A percentile compares a stretch with the other conserved stretches of the same genome.
These are phyloP conservation scores for Amoebophrya sp. DNA, from an alignment of 169 alveolate genomes.

Conservation along the genomic window DNA sequence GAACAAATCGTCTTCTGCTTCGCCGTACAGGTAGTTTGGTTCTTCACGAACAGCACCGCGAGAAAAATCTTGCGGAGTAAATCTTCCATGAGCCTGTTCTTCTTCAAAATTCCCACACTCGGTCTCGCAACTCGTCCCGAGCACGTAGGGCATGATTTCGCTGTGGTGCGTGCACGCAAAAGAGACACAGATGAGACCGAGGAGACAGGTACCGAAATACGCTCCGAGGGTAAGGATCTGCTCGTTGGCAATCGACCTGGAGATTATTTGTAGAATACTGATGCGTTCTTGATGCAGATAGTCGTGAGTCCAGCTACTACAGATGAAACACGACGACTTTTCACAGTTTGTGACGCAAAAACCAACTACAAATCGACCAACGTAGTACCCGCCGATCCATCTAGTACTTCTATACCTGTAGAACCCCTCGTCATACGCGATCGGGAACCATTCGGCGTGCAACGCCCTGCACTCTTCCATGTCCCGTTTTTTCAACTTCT, in stretches of 20 bases:
- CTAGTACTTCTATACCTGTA: not conserved
- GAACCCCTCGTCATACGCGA: not conserved
- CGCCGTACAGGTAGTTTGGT: too few relatives aligned
- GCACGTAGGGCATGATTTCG: not conserved
- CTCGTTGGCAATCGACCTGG: not conserved
- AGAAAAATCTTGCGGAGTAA: not conserved
- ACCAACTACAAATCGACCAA: too few relatives aligned
- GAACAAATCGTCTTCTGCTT: not conserved
- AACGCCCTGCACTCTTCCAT: not conserved
- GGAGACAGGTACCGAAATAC: not conserved
- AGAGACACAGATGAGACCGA: not conserved
- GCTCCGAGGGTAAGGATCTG: not conserved
- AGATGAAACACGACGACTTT: too few relatives aligned
- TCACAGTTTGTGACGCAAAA: too few relatives aligned
- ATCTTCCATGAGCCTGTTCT: not conserved
- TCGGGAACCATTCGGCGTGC: slow-evolving; percentile 4
- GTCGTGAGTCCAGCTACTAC: too few relatives aligned
- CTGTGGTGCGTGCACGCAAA: not conserved
- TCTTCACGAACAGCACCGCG: not conserved
- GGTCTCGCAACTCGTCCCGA: not conserved
- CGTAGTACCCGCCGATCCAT: too few relatives aligned
- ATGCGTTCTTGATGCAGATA: too few relatives aligned
- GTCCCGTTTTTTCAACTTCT: too few relatives aligned
- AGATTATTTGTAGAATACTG: too few relatives aligned
- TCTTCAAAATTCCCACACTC: not conserved